Evolutionary conservation across 1,284 basidiomycete genomes (phyloP).

Genomic region (Trametes versicolor): DNA sequence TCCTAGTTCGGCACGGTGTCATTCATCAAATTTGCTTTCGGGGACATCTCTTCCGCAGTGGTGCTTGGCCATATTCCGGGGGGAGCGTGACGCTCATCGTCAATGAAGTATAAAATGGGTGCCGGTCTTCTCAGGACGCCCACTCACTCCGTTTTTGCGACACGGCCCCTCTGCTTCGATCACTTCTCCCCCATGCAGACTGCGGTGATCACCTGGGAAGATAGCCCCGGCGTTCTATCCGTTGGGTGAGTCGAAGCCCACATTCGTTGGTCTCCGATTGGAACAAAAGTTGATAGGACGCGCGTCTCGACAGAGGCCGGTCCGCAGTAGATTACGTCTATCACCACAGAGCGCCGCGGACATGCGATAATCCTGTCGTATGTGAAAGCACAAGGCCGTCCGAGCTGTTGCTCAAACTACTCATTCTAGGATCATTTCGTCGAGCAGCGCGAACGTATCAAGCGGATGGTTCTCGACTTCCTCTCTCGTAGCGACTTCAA

Average conservation of each 20-base stretch:
- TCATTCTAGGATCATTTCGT: background rate
- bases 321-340: background rate
- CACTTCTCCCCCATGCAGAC: background rate
- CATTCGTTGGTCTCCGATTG: too few relatives aligned
- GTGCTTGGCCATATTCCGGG: background rate
- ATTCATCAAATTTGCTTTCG: background rate
- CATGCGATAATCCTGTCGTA: background rate
- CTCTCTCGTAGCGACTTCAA: constrained; percentile 18
- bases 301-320: background rate
- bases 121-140: background rate
- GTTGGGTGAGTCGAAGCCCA: background rate
- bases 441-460: constrained; percentile 3
- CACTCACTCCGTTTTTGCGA: background rate
- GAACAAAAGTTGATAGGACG: background rate
- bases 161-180: background rate
- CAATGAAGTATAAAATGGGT: too few relatives aligned
- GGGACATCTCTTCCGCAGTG: background rate
- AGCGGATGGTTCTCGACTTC: constrained; percentile 18
- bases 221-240: background rate
- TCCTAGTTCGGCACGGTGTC: too few relatives aligned
- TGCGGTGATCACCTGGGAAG: background rate
- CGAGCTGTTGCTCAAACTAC: background rate
- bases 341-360: background rate
- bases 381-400: background rate
- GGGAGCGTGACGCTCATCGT: background rate